Evolutionary conservation across 2,329 filamentous ascomycete genomes (phyloP), one percentile per base, ranked within the genome.

Genomic region (Fusarium nematophilum): DNA sequence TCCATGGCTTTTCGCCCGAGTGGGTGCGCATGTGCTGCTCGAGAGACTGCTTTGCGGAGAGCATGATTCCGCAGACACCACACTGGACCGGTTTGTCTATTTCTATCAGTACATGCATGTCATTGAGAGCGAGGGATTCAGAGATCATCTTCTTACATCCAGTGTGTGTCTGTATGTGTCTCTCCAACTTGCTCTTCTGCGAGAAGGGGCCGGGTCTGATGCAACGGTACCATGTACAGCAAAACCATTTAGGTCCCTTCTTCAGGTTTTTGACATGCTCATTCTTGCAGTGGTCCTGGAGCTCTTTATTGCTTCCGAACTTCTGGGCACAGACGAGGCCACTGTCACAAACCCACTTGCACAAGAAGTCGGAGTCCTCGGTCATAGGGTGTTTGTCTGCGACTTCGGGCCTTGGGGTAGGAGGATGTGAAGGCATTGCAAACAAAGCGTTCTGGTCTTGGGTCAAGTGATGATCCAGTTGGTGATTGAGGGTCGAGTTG

Each of bases 1-100:
- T 75, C 73, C 86, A 88, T 21, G 88, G 87, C 59, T 85, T 88
- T 57, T 86, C 83, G 31, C 86, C 85, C 0, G 86, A 88, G 66
- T 91, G 89, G 3, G 84, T 89, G 14, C 87, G 82, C 69, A 85
- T 79, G 64, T 91, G 89, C 69, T 90, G 88, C 34, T 86, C 83
- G 6, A 90, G 79, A 1, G 89, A 86, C 70, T 90, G 88, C 64
- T 87, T 85, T 3, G 87, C 87, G 1, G 88, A 90, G 66, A 90
- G 86, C 3, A 77, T 76, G 53, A 84, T 76, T 9, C 79, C 76
- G 65, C 88, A 91, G 15, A 79, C 76, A 2, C 76, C 68, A 59
- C 86, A 89, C 37, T 78, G 75, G 51, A 83, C 86, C 6, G 85
- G 83, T 72, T 89, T 89, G 67, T 81, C 86, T 88, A 21, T 25